Evolutionary conservation across 495 filamentous ascomycete genomes (phyloP), one percentile per base, ranked within the genome.

Genomic region (Lasiosphaeria miniovina): DNA sequence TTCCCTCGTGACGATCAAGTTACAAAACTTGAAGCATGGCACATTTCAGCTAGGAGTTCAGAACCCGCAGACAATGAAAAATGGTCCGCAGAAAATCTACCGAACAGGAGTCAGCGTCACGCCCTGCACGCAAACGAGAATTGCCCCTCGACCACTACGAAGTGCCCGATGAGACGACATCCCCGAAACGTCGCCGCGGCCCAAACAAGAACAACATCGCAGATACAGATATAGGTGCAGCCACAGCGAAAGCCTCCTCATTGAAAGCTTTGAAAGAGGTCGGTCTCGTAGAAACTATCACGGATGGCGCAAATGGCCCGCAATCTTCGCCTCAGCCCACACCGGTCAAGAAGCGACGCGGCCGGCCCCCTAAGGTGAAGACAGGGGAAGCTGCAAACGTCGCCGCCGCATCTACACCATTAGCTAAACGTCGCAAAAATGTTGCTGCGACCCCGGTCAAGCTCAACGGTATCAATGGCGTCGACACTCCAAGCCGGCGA

Each of bases 401-500:
- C 31, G 57, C 62, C 32, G 55, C 49, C 2, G 24, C 24, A 6
- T 52, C 55, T 14, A 80, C 74, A 4, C 77, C 75, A 3, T 67
- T 70, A 0, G 54, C 63, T 45, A 31, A 53, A 53, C 56, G 69
- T 52, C 54, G 71, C 48, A 66, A 71, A 58, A 55, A 68, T 32
- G 52, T 66, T 4, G 50, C 58, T n/a, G 70, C 55, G 35, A 80
- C 77, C 10, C 77, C 77, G 0, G 59, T 73, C 7, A 73, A 67
- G 36, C 55, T 66, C n/a, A 65, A 65, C 32, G 65, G 64, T 11
- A 43, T 60, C 57, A 72, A 63, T 52, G 75, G 71, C 32, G 65
- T 72, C 5, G 62, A 68, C 48, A 87, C 81, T 10, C 83, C 88
- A 11, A 77, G 83, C 36, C 80, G 81, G 65, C 76, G 79, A 49